Percentiles rank a stretch among this genome's conserved stretches.
These are phyloP conservation scores for Clitoria ternatea DNA, from an alignment of 306 rosid genomes.

Conservation along the genomic window DNA sequence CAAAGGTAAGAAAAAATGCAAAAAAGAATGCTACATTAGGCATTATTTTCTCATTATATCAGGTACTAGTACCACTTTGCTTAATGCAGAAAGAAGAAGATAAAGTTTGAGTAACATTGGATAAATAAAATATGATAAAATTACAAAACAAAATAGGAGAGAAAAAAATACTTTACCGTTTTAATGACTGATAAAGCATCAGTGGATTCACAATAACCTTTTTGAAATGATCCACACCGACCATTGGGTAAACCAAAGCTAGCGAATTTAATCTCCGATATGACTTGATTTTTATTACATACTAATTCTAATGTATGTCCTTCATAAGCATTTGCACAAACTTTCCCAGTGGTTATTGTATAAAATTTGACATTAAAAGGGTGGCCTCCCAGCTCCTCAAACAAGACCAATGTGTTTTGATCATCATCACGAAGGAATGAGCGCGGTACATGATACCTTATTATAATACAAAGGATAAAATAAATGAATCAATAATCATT, in stretches of 20 bases:
- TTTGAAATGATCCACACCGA: neutral
- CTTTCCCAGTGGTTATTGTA: neutral
- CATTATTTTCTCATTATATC: no score
- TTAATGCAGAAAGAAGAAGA: no score
- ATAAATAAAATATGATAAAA: no score
- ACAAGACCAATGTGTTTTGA: neutral
- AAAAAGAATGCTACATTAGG: no score
- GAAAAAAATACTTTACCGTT: no score
- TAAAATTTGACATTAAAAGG: neutral
- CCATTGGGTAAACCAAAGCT: neutral
- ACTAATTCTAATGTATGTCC: neutral
- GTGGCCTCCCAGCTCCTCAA: neutral
- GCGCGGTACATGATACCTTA: neutral
- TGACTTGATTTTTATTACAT: neutral
- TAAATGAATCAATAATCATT: no score
- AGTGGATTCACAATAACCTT: neutral
- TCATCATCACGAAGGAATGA: neutral
- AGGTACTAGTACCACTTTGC: no score
- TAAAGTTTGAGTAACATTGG: no score
- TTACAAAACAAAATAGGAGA: no score
- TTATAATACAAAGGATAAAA: no score
- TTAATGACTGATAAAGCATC: no score
- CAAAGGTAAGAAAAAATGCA: neutral
- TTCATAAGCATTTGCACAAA: neutral
- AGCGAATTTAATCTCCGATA: neutral